Conservation (phyloP, 441 rosid genomes). For the Aquilaria agallochum region DNA sequence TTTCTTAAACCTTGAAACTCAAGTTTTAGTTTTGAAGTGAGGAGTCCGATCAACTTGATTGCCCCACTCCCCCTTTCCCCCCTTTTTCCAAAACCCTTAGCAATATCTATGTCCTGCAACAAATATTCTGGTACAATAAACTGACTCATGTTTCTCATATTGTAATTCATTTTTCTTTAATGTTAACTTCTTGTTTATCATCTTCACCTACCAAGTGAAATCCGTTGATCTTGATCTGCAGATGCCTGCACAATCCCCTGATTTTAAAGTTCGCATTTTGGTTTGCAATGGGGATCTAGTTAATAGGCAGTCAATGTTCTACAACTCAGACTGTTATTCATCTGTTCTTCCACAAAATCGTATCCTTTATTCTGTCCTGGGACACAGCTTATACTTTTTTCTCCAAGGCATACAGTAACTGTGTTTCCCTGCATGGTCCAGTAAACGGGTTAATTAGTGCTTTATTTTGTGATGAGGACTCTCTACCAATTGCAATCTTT, state of each 20-base stretch:
- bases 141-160: too few relatives aligned
- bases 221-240: slow-evolving; percentile 22
- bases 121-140: too few relatives aligned
- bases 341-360: slow-evolving; percentile 57
- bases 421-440: too few relatives aligned
- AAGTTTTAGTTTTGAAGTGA: too few relatives aligned
- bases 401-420: neutral
- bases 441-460: too few relatives aligned
- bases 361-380: slow-evolving; percentile 43
- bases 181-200: neutral
- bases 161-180: neutral
- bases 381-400: neutral
- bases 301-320: slow-evolving; percentile 38
- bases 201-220: neutral
- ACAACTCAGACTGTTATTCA: slow-evolving; percentile 31
- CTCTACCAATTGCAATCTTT: neutral
- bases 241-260: slow-evolving; percentile 34
- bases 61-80: too few relatives aligned
- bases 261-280: slow-evolving; percentile 31
- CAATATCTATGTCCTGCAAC: too few relatives aligned
- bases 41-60: too few relatives aligned
- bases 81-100: too few relatives aligned
- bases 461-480: too few relatives aligned
- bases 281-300: slow-evolving; percentile 29
- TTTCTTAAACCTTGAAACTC: too few relatives aligned